phyloP scores from a whole-genome alignment of 2,329 filamentous ascomycete species.

The Coniochaeta hoffmannii region DNA sequence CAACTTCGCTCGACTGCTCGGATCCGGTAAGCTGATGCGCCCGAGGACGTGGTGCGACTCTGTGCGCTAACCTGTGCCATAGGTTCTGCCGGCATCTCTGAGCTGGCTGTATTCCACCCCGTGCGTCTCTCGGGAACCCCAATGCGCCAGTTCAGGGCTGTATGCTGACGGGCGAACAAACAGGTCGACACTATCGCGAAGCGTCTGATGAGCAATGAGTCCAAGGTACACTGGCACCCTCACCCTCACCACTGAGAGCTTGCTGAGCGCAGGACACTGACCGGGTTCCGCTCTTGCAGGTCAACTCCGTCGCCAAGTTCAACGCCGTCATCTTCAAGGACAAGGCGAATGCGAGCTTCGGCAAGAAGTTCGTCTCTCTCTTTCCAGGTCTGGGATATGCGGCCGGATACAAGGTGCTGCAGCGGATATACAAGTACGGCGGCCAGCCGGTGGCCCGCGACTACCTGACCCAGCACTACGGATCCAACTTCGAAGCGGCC shows the following conservation, averaged over 20 bases:
- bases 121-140: constrained; percentile 36
- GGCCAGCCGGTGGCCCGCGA: constrained; percentile 93
- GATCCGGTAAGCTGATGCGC: constrained; percentile 60
- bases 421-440: constrained; percentile 98
- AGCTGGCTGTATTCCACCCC: constrained; percentile 87
- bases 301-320: constrained; percentile 55
- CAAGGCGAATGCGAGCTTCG: constrained; percentile 62
- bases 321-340: constrained; percentile 94
- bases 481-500: constrained; percentile 72
- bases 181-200: constrained; percentile 98
- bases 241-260: not conserved
- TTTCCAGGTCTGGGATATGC: constrained; percentile 97
- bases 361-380: constrained; percentile 82
- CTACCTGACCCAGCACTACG: constrained; percentile 74
- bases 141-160: not conserved
- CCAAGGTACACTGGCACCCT: constrained; percentile 43
- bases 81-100: constrained; percentile 91
- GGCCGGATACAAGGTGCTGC: constrained; percentile 94
- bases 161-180: constrained; percentile 24
- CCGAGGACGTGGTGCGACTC: not conserved
- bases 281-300: constrained; percentile 26
- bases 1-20: constrained; percentile 76
- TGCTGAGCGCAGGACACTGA: not conserved
- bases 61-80: constrained; percentile 14
- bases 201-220: constrained; percentile 97